These are phyloP conservation scores for Phytophthora kernoviae DNA, from an alignment of 352 stramenopile species.

Conservation along the genomic window DNA sequence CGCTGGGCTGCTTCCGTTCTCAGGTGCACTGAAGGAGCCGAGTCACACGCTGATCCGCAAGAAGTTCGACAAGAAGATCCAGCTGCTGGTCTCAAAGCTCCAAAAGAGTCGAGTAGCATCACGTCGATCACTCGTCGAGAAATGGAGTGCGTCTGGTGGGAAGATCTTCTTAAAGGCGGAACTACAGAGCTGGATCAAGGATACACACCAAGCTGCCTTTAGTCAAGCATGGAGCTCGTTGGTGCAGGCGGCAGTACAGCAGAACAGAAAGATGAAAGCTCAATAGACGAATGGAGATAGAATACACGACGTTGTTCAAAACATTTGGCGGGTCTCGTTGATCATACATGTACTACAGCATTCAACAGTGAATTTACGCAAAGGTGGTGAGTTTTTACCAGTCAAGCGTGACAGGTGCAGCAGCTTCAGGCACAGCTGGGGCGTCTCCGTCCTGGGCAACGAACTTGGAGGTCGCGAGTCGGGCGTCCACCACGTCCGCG, in stretches of 20 bases:
- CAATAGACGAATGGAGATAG: slow-evolving; percentile 6
- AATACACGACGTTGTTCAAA: background rate
- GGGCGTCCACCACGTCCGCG: slow-evolving; percentile 76
- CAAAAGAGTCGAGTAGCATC: slow-evolving; percentile 52
- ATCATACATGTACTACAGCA: no score
- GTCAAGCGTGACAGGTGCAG: slow-evolving; percentile 16
- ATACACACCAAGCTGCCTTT: slow-evolving; percentile 56
- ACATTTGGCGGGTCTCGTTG: no score
- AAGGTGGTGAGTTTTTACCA: slow-evolving; percentile 24
- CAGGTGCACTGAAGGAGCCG: slow-evolving; percentile 90
- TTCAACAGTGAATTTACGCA: background rate
- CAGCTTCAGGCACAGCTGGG: background rate
- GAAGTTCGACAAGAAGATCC: slow-evolving; percentile 89
- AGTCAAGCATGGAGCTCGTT: slow-evolving; percentile 50
- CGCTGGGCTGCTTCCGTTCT: slow-evolving; percentile 70
- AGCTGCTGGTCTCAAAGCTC: slow-evolving; percentile 72
- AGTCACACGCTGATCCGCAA: slow-evolving; percentile 91
- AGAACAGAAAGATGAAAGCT: slow-evolving; percentile 15
- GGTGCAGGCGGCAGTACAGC: slow-evolving; percentile 28
- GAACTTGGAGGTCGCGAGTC: slow-evolving; percentile 81
- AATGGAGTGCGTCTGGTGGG: slow-evolving; percentile 44
- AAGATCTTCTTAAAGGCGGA: slow-evolving; percentile 55
- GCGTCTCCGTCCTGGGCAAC: slow-evolving; percentile 12
- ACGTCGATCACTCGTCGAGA: slow-evolving; percentile 39
- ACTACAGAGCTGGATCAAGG: slow-evolving; percentile 63